A percentile compares a stretch with the other conserved stretches of the same genome.
Evolutionary conservation across 345 rosid species (phyloP).

Genomic region (Murraya paniculata): DNA sequence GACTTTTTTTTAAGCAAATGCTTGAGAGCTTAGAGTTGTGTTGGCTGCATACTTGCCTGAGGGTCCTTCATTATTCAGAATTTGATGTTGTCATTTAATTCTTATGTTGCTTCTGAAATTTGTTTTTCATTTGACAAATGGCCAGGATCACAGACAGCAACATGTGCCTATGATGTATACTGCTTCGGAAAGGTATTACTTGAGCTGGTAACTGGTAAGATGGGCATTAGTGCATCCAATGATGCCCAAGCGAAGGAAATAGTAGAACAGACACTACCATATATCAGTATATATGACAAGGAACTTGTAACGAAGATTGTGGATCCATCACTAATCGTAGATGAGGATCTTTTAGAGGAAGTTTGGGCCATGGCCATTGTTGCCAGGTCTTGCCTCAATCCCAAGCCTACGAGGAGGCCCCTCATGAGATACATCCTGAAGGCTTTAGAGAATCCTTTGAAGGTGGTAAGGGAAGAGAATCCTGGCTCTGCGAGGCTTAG

Average conservation of each 20-base stretch:
- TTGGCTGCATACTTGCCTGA: neutral
- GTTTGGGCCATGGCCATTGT: conserved; percentile 99
- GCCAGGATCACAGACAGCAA: conserved; percentile 58
- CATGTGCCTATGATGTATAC: conserved; percentile 80
- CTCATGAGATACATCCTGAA: conserved; percentile 88
- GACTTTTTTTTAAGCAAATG: neutral
- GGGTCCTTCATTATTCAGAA: neutral
- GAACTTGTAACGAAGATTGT: conserved; percentile 86
- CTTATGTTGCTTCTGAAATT: conserved; percentile 12
- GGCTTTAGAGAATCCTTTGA: conserved; percentile 89
- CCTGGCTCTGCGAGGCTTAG: conserved; percentile 75
- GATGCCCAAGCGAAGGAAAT: conserved; percentile 61
- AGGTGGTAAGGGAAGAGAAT: conserved; percentile 83
- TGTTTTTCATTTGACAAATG: conserved; percentile 13
- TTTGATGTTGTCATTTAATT: neutral
- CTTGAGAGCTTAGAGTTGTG: conserved; percentile 3
- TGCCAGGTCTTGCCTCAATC: conserved; percentile 92
- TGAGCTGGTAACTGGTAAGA: conserved; percentile 90
- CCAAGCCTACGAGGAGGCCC: conserved; percentile 88
- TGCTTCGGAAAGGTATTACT: conserved; percentile 96
- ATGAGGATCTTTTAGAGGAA: conserved; percentile 93
- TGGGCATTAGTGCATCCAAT: conserved; percentile 70
- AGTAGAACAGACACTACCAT: conserved; percentile 69
- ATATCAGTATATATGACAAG: conserved; percentile 84
- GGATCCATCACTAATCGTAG: conserved; percentile 84